phyloP scores from a whole-genome alignment of 2,329 filamentous ascomycete species.

The Fusarium cyanostomum region DNA sequence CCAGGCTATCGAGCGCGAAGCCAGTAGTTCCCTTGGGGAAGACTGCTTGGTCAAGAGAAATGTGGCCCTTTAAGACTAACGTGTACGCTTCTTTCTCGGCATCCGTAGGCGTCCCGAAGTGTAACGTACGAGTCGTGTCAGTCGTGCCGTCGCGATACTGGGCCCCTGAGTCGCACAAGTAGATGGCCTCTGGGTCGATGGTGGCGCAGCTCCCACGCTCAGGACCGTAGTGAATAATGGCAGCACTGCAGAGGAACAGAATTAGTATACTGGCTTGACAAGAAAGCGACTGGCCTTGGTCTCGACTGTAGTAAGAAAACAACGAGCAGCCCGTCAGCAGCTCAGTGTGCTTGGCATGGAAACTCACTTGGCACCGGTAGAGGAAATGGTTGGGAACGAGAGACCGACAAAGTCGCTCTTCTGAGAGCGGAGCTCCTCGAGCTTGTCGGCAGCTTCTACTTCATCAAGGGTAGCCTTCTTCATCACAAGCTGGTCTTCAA shows the following conservation, averaged over 20 bases:
- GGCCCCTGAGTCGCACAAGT: slow-evolving; percentile 97
- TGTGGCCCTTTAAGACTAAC: slow-evolving; percentile 92
- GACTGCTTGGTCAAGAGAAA: slow-evolving; percentile 83
- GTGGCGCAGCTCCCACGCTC: slow-evolving; percentile 82
- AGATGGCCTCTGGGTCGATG: slow-evolving; percentile 86
- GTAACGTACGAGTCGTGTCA: slow-evolving; percentile 91
- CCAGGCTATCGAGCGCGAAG: slow-evolving; percentile 87
- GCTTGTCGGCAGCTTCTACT: slow-evolving; percentile 89
- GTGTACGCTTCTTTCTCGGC: slow-evolving; percentile 92
- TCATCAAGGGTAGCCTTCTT: slow-evolving; percentile 83
- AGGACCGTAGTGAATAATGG: slow-evolving; percentile 95
- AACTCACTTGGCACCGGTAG: slow-evolving; percentile 79
- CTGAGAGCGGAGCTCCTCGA: slow-evolving; percentile 77
- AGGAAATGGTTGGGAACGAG: slow-evolving; percentile 96
- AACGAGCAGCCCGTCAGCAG: background rate
- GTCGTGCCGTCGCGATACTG: slow-evolving; percentile 97
- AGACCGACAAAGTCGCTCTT: slow-evolving; percentile 84
- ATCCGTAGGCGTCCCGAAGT: slow-evolving; percentile 85
- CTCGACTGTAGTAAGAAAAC: background rate
- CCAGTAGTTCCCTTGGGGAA: slow-evolving; percentile 97
- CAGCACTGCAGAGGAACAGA: slow-evolving; percentile 68
- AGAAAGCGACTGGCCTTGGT: background rate
- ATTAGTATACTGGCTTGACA: slow-evolving; percentile 6
- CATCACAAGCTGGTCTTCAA: slow-evolving; percentile 84
- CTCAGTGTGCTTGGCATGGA: background rate